Evolutionary conservation across 2,329 filamentous ascomycete species (phyloP).

Genomic region (Colletotrichum aenigma): DNA sequence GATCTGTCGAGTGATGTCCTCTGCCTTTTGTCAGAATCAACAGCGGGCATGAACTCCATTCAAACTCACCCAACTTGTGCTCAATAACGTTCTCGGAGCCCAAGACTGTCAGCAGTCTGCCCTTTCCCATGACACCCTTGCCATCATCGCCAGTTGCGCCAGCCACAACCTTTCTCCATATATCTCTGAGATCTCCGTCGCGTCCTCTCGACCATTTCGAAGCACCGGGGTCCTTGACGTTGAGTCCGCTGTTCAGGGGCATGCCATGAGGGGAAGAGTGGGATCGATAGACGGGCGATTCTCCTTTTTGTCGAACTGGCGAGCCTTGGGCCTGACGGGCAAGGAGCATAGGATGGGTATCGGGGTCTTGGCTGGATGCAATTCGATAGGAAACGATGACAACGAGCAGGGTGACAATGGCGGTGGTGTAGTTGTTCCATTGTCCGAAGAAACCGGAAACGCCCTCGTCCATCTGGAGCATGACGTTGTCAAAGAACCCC

Average conservation of each 20-base stretch:
- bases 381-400: conserved; percentile 74
- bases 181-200: conserved; percentile 87
- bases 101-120: conserved; percentile 78
- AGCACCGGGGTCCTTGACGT: conserved; percentile 79
- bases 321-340: conserved; percentile 82
- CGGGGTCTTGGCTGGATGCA: conserved; percentile 76
- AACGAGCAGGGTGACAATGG: conserved; percentile 70
- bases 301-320: conserved; percentile 79
- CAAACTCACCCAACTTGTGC: conserved; percentile 62
- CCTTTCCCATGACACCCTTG: conserved; percentile 61
- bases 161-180: conserved; percentile 78
- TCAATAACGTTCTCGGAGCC: conserved; percentile 78
- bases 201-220: conserved; percentile 84
- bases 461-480: conserved; percentile 74
- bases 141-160: conserved; percentile 70
- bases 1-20: conserved; percentile 83
- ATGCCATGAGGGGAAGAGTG: conserved; percentile 85
- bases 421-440: conserved; percentile 83
- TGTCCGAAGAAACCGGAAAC: conserved; percentile 73
- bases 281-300: conserved; percentile 87
- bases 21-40: conserved; percentile 35
- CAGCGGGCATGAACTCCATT: not conserved
- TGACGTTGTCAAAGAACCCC: conserved; percentile 55
- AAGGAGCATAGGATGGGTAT: conserved; percentile 90
- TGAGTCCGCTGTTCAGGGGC: conserved; percentile 76